These are phyloP conservation scores for Guadua angustifolia DNA, from an alignment of 176 grass and related monocot species.

Conservation along the genomic window DNA sequence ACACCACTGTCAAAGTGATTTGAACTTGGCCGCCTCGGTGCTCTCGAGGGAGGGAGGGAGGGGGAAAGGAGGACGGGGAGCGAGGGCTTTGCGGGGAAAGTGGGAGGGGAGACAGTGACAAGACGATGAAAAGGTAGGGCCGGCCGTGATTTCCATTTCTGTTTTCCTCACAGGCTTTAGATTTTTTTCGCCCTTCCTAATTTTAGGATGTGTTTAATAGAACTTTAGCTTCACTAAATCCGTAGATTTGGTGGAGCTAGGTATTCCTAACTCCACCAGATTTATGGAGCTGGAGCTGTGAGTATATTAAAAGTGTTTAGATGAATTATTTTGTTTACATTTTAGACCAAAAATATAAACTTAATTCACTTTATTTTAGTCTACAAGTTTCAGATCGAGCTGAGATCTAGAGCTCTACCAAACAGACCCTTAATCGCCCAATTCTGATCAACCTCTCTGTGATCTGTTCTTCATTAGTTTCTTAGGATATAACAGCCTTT, in stretches of 20 bases:
- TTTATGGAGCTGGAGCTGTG: no score
- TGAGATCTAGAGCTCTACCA: no score
- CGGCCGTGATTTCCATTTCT: constrained; percentile 5
- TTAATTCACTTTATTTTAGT: no score
- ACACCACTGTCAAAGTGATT: not conserved
- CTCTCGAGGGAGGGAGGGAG: not conserved
- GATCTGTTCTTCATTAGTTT: not conserved
- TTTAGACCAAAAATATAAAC: no score
- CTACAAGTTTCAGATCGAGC: no score
- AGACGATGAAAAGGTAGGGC: constrained; percentile 20
- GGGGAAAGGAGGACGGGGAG: not conserved
- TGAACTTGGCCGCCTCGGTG: not conserved
- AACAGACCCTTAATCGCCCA: not conserved
- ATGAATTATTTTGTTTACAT: no score
- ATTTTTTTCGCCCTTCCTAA: no score
- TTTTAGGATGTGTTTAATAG: no score
- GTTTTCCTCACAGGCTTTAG: not conserved
- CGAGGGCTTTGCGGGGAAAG: not conserved
- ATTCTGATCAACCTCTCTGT: not conserved
- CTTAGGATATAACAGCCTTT: not conserved
- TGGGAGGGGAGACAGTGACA: constrained; percentile 5
- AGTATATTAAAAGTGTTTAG: no score
- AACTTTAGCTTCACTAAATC: no score
- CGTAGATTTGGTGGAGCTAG: no score
- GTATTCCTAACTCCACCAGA: no score